Conservation (phyloP, 2,329 filamentous ascomycete species). For the Ophiostoma sp. region DNA sequence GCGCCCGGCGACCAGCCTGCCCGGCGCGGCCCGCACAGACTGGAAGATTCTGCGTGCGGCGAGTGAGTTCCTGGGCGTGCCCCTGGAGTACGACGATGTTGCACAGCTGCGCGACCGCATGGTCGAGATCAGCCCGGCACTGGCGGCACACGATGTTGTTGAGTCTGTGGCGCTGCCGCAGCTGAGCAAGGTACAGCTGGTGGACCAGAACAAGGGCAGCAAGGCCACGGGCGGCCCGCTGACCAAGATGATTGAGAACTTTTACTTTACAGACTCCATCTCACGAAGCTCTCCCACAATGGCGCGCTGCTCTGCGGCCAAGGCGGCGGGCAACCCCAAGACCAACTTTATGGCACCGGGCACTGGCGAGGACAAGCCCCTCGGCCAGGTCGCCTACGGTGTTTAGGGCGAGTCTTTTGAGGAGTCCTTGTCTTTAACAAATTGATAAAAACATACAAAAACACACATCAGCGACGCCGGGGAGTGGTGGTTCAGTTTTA, state of each 20-base stretch:
- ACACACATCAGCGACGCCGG: background rate
- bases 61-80: slow-evolving; percentile 82
- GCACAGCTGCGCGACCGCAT: slow-evolving; percentile 86
- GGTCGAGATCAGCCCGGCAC: slow-evolving; percentile 86
- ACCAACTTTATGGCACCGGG: slow-evolving; percentile 76
- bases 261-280: slow-evolving; percentile 97
- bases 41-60: slow-evolving; percentile 97
- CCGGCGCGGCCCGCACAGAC: slow-evolving; percentile 86
- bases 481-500: background rate
- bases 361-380: slow-evolving; percentile 56
- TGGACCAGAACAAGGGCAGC: slow-evolving; percentile 90
- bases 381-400: slow-evolving; percentile 58
- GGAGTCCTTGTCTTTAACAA: background rate
- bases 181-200: slow-evolving; percentile 88
- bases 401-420: slow-evolving; percentile 36
- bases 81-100: slow-evolving; percentile 90
- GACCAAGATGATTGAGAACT: slow-evolving; percentile 86
- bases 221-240: slow-evolving; percentile 68
- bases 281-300: slow-evolving; percentile 97
- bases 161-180: slow-evolving; percentile 70
- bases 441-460: background rate
- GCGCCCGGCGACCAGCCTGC: slow-evolving; percentile 79
- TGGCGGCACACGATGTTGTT: slow-evolving; percentile 84
- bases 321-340: slow-evolving; percentile 72
- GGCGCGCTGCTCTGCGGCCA: slow-evolving; percentile 93